Evolutionary conservation across 179 eudicot genomes (phyloP).

Genomic region (Beta corolliflora): DNA sequence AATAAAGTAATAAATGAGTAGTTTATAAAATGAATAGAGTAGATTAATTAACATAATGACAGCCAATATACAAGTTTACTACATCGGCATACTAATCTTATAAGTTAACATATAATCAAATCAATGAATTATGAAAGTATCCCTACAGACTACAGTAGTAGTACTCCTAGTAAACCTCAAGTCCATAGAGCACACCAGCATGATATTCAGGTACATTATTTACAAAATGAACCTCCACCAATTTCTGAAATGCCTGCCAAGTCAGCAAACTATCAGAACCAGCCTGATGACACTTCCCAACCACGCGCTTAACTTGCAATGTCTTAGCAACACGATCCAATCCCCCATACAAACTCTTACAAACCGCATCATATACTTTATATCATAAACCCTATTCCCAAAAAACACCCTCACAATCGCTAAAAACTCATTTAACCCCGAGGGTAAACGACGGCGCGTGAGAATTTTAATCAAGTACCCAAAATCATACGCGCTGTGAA

Average conservation of each 20-base stretch:
- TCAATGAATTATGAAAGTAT: background rate
- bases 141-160: background rate
- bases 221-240: slow-evolving; percentile 47
- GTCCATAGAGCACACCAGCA: slow-evolving; percentile 37
- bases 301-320: slow-evolving; percentile 38
- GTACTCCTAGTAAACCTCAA: slow-evolving; percentile 25
- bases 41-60: background rate
- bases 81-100: slow-evolving; percentile 15
- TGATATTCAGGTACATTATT: slow-evolving; percentile 29
- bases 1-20: background rate
- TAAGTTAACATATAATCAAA: slow-evolving; percentile 15
- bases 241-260: slow-evolving; percentile 43
- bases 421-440: slow-evolving; percentile 21
- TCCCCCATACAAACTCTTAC: slow-evolving; percentile 47
- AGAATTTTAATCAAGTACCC: slow-evolving; percentile 50
- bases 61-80: slow-evolving; percentile 16
- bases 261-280: slow-evolving; percentile 64
- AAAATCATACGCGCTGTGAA: slow-evolving; percentile 54
- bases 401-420: slow-evolving; percentile 28
- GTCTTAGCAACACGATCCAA: slow-evolving; percentile 44
- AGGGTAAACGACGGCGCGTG: slow-evolving; percentile 39
- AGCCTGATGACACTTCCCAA: slow-evolving; percentile 58
- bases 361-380: slow-evolving; percentile 40
- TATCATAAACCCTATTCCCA: slow-evolving; percentile 44
- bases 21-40: background rate